These are phyloP conservation scores for Artemisia annua DNA, from an alignment of 129 eudicot genomes.

Conservation along the genomic window DNA sequence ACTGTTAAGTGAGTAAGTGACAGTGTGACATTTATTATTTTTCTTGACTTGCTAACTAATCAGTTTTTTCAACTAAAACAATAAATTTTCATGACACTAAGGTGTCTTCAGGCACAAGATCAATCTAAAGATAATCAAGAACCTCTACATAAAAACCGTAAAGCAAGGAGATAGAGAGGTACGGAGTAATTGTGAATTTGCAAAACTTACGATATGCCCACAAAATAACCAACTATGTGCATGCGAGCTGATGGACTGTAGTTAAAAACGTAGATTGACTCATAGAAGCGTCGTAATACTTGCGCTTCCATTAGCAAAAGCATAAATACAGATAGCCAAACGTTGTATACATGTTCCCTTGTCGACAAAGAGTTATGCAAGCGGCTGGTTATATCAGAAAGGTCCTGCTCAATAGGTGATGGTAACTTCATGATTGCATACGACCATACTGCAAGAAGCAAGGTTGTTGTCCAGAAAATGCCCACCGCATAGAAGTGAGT, in stretches of 20 bases:
- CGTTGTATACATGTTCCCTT: slow-evolving; percentile 37
- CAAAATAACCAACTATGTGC: slow-evolving; percentile 68
- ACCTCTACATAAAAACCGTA: not conserved
- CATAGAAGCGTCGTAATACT: slow-evolving; percentile 67
- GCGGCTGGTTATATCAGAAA: slow-evolving; percentile 52
- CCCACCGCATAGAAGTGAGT: slow-evolving; percentile 78
- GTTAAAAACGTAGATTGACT: slow-evolving; percentile 71
- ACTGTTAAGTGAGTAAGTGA: too few relatives aligned
- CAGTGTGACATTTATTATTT: too few relatives aligned
- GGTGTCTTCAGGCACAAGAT: too few relatives aligned
- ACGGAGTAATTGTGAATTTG: not conserved
- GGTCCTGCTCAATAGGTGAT: slow-evolving; percentile 36
- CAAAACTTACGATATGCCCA: slow-evolving; percentile 70
- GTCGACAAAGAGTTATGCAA: slow-evolving; percentile 37
- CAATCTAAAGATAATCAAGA: not conserved
- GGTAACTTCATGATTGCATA: slow-evolving; percentile 62
- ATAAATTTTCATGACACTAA: not conserved
- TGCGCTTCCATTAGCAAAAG: slow-evolving; percentile 87
- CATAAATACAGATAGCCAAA: slow-evolving; percentile 71
- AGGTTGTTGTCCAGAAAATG: slow-evolving; percentile 65
- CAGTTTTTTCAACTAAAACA: not conserved
- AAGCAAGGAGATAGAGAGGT: not conserved
- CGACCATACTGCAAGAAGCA: slow-evolving; percentile 61
- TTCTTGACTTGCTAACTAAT: too few relatives aligned
- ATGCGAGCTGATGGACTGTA: slow-evolving; percentile 80